A percentile compares a stretch with the other conserved stretches of the same genome.
These are phyloP conservation scores for Suhomyces bolitotheri DNA, from an alignment of 1,139 yeast species.

Conservation along the genomic window DNA sequence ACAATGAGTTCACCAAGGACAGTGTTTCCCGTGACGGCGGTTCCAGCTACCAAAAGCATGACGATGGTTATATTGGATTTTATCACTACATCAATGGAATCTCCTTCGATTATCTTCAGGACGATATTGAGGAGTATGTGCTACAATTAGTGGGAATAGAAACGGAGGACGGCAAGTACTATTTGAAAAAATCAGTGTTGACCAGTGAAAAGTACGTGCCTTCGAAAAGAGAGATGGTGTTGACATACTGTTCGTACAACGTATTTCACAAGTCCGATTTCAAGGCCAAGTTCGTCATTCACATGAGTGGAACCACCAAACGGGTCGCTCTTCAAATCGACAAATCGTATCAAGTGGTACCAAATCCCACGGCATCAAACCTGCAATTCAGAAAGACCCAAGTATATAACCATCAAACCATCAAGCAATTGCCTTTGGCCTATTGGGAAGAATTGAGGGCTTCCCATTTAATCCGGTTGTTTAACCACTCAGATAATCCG, in stretches of 20 bases:
- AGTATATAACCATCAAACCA: constrained; percentile 21
- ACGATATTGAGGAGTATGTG: constrained; percentile 34
- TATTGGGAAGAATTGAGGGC: constrained; percentile 42
- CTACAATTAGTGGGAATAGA: constrained; percentile 31
- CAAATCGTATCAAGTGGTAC: constrained; percentile 30
- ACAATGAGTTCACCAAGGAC: constrained; percentile 29
- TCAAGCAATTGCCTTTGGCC: constrained; percentile 20
- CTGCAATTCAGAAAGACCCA: constrained; percentile 18
- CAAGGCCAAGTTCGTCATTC: constrained; percentile 36
- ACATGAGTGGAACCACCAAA: constrained; percentile 22
- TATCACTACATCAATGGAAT: constrained; percentile 45
- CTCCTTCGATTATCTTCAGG: constrained; percentile 22
- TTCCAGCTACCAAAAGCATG: constrained; percentile 20
- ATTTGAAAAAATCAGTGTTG: constrained; percentile 14
- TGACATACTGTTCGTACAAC: constrained; percentile 53
- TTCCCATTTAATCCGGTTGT: constrained; percentile 36
- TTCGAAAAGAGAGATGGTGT: constrained; percentile 37
- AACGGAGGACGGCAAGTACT: constrained; percentile 20
- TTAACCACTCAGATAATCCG: constrained; percentile 37
- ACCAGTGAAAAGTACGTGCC: constrained; percentile 8
- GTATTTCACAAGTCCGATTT: constrained; percentile 50
- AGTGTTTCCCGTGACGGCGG: constrained; percentile 9
- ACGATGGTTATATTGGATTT: constrained; percentile 44
- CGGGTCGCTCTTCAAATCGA: constrained; percentile 29
- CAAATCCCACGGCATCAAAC: constrained; percentile 15